These are phyloP conservation scores for Pyrenochaeta sp. DNA, from an alignment of 2,329 filamentous ascomycete genomes.

Conservation along the genomic window DNA sequence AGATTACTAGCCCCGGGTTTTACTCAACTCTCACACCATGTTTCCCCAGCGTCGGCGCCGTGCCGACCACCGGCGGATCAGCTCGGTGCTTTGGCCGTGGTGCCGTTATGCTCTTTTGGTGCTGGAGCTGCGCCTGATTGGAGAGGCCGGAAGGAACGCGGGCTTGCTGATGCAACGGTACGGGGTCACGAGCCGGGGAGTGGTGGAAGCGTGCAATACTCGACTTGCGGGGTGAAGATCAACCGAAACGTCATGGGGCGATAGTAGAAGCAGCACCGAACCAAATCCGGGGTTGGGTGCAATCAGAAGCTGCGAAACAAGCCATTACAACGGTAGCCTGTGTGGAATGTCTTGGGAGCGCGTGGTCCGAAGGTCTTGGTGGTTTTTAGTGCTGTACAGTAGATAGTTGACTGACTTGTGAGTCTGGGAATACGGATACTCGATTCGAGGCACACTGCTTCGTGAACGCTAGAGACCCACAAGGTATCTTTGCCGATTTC, in stretches of 20 bases:
- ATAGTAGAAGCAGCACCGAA: neutral
- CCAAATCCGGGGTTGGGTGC: neutral
- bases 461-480: too few relatives aligned
- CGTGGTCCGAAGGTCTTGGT: too few relatives aligned
- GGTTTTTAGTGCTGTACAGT: too few relatives aligned
- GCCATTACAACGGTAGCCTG: too few relatives aligned
- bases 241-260: constrained; percentile 14
- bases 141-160: constrained; percentile 6
- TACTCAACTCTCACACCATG: too few relatives aligned
- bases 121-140: neutral
- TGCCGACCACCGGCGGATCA: neutral
- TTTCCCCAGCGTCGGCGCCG: constrained; percentile 11
- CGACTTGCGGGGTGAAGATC: constrained; percentile 17
- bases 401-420: too few relatives aligned
- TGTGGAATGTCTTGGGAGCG: too few relatives aligned
- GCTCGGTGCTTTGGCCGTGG: constrained; percentile 2
- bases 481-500: too few relatives aligned
- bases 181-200: constrained; percentile 9
- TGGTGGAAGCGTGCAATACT: neutral
- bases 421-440: too few relatives aligned
- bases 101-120: neutral
- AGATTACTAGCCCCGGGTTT: too few relatives aligned
- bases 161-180: constrained; percentile 8
- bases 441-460: too few relatives aligned
- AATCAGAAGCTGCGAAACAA: neutral